phyloP scores from a whole-genome alignment of 225 moss, liverwort and hornwort genomes.

The Pleurozium schreberi region DNA sequence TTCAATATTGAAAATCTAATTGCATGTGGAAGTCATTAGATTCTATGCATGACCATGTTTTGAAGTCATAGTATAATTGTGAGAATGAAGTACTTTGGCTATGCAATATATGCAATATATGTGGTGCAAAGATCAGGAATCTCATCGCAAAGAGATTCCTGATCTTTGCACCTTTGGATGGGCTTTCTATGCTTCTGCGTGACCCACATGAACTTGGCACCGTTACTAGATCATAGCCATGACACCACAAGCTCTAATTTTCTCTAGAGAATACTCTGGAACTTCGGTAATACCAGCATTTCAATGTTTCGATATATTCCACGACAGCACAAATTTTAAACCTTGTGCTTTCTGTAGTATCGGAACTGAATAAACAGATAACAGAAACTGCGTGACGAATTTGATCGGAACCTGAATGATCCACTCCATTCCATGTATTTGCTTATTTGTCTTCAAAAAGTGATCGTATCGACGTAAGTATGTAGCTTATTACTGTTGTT shows the following conservation, averaged over 20 bases:
- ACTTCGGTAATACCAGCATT: background rate
- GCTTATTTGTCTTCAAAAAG: background rate
- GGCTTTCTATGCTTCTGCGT: background rate
- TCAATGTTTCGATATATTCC: background rate
- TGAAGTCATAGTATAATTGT: background rate
- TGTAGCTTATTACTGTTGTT: background rate
- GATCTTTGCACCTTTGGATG: background rate
- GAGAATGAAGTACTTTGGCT: background rate
- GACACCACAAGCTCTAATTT: background rate
- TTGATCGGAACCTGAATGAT: background rate
- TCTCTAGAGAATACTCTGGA: background rate
- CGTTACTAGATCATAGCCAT: background rate
- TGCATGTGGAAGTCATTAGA: background rate
- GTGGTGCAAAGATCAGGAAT: background rate
- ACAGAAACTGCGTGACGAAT: background rate
- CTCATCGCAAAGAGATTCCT: background rate
- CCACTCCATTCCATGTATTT: background rate
- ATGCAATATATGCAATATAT: background rate
- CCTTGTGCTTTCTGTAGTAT: background rate
- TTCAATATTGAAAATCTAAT: background rate
- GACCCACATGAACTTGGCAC: background rate
- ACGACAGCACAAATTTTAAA: background rate
- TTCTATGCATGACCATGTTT: background rate
- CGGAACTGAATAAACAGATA: background rate
- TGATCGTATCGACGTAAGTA: background rate